Conservation (phyloP, 495 filamentous ascomycete genomes). For the Apiosordaria backusii region DNA sequence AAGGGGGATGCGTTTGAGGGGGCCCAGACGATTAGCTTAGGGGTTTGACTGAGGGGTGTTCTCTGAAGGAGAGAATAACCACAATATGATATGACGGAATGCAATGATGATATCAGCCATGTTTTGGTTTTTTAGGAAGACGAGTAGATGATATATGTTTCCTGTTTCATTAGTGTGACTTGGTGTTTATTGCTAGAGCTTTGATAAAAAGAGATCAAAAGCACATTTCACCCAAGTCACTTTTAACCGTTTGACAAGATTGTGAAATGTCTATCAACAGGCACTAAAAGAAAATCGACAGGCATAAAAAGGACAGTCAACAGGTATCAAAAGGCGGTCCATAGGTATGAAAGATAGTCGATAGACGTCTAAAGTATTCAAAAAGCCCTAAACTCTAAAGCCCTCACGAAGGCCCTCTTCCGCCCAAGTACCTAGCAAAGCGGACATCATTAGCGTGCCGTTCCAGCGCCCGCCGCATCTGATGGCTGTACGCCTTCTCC, state of each 20-base stretch:
- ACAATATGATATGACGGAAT: not conserved
- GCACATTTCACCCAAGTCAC: too few species aligned
- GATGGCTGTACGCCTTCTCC: slow-evolving; percentile 56
- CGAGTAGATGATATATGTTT: not conserved
- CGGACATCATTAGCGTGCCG: slow-evolving; percentile 79
- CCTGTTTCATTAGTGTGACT: not conserved
- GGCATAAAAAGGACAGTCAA: too few species aligned
- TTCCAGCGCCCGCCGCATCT: slow-evolving; percentile 72
- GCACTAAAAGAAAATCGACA: too few species aligned
- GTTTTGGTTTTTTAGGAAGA: not conserved
- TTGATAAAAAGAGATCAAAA: too few species aligned
- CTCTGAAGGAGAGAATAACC: not conserved
- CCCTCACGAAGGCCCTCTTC: not conserved
- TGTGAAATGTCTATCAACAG: too few species aligned
- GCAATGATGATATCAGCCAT: not conserved
- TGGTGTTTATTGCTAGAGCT: not conserved
- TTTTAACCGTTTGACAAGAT: too few species aligned
- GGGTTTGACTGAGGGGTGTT: not conserved
- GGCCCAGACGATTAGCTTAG: slow-evolving; percentile 64
- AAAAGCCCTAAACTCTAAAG: not conserved
- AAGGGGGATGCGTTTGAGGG: slow-evolving; percentile 86
- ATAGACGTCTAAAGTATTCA: not conserved
- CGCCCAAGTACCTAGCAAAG: slow-evolving; percentile 67
- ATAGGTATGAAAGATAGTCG: not conserved
- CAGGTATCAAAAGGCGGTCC: too few species aligned